phyloP scores from a whole-genome alignment of 768 basidiomycete genomes.

The Trametopsis cervina region DNA sequence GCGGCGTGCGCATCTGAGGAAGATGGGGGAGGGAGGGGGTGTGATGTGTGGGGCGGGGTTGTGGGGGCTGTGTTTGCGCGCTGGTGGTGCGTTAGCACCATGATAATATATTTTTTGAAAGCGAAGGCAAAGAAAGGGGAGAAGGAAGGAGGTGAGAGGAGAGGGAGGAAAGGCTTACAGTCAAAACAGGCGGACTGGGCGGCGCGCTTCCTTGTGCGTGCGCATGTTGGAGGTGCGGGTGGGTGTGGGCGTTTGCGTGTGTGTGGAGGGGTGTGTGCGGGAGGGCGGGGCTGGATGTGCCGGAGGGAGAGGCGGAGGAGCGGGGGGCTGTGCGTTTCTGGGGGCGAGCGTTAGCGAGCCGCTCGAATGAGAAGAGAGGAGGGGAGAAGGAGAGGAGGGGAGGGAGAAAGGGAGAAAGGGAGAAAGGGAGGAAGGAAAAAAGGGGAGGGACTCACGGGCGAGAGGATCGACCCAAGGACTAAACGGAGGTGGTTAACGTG shows the following conservation, averaged over 20 bases:
- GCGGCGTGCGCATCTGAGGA: conserved; percentile 6
- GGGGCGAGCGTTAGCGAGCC: conserved; percentile 5
- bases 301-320: conserved; percentile 17
- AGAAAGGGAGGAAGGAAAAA: background rate
- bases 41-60: conserved; percentile 4
- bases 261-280: conserved; percentile 4
- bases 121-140: background rate
- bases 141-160: background rate
- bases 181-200: background rate
- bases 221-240: background rate
- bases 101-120: background rate
- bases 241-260: conserved; percentile 4
- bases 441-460: conserved; percentile 39
- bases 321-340: conserved; percentile 21
- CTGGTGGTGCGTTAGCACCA: no score
- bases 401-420: background rate
- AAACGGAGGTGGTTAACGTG: conserved; percentile 35
- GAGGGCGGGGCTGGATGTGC: conserved; percentile 20
- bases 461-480: conserved; percentile 53
- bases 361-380: conserved; percentile 6
- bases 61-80: conserved; percentile 3
- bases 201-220: background rate
- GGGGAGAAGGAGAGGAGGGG: conserved; percentile 9
- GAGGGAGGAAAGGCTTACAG: background rate
- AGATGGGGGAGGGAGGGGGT: conserved; percentile 1